phyloP scores from a whole-genome alignment of 140 eudicot genomes.

The Ambrosia hybrid region DNA sequence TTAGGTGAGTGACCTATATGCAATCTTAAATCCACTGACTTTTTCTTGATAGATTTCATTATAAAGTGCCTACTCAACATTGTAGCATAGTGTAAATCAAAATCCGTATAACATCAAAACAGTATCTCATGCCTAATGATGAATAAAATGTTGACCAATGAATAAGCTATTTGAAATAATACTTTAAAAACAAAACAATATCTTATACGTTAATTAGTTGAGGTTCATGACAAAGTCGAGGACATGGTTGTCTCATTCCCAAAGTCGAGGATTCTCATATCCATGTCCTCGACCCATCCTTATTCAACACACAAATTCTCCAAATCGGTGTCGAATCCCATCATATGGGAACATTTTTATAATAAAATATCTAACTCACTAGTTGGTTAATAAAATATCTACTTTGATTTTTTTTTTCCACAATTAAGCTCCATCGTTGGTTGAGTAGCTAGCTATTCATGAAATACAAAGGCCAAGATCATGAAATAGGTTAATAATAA shows the following conservation, averaged over 20 bases:
- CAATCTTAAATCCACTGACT: neutral
- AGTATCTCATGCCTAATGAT: neutral
- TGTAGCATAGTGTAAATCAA: too few relatives aligned
- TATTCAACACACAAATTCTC: neutral
- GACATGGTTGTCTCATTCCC: neutral
- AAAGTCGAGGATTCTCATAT: neutral
- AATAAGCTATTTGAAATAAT: too few relatives aligned
- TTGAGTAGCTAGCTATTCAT: conserved; percentile 17
- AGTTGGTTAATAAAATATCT: neutral
- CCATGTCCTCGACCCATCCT: too few relatives aligned
- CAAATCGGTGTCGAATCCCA: neutral
- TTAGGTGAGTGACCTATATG: conserved; percentile 11
- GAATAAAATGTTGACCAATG: too few relatives aligned
- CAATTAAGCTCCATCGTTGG: neutral
- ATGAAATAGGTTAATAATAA: neutral
- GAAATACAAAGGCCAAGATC: conserved; percentile 24
- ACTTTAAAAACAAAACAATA: too few relatives aligned
- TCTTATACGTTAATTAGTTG: too few relatives aligned
- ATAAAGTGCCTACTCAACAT: neutral
- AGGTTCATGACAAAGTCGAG: neutral
- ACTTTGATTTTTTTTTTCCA: neutral
- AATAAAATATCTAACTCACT: neutral
- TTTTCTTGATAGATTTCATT: neutral
- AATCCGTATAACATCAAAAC: neutral
- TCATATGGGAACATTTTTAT: too few relatives aligned